These are phyloP conservation scores for Camptophora hylomeconis DNA, from an alignment of 2,329 filamentous ascomycete genomes.

Conservation along the genomic window DNA sequence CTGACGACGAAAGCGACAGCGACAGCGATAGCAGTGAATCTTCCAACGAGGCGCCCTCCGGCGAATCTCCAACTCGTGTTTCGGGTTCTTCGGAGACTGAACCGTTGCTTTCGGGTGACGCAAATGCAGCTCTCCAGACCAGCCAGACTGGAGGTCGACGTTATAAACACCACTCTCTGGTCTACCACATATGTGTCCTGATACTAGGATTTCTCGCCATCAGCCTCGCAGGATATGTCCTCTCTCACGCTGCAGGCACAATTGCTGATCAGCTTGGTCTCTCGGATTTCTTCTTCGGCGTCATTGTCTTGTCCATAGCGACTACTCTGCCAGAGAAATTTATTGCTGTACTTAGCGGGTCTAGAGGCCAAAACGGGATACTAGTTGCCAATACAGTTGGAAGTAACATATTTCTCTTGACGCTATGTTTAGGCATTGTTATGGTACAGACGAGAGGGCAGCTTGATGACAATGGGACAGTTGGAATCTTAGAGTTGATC, in stretches of 20 bases:
- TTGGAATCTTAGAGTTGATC: background rate
- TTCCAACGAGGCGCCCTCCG: too few relatives aligned
- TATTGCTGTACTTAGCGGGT: constrained; percentile 36
- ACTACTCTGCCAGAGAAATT: constrained; percentile 44
- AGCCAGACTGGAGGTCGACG: too few relatives aligned
- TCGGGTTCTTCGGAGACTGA: too few relatives aligned
- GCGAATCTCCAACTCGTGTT: too few relatives aligned
- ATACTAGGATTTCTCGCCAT: constrained; percentile 32
- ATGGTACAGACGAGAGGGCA: constrained; percentile 3
- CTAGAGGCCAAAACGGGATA: constrained; percentile 35
- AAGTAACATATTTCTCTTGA: constrained; percentile 42
- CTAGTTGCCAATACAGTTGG: constrained; percentile 40
- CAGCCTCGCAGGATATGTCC: constrained; percentile 35
- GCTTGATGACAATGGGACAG: constrained; percentile 1
- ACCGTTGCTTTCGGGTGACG: too few relatives aligned
- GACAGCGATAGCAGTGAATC: constrained; percentile 19
- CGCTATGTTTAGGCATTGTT: constrained; percentile 31
- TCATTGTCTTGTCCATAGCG: constrained; percentile 37
- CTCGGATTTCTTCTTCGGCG: constrained; percentile 34
- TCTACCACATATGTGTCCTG: constrained; percentile 30
- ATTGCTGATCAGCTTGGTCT: constrained; percentile 30
- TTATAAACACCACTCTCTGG: constrained; percentile 20
- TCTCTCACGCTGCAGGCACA: constrained; percentile 31
- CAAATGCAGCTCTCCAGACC: too few relatives aligned
- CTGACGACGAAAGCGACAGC: constrained; percentile 31